Conservation (phyloP, 768 basidiomycete genomes). For the Termitomyces sp. region DNA sequence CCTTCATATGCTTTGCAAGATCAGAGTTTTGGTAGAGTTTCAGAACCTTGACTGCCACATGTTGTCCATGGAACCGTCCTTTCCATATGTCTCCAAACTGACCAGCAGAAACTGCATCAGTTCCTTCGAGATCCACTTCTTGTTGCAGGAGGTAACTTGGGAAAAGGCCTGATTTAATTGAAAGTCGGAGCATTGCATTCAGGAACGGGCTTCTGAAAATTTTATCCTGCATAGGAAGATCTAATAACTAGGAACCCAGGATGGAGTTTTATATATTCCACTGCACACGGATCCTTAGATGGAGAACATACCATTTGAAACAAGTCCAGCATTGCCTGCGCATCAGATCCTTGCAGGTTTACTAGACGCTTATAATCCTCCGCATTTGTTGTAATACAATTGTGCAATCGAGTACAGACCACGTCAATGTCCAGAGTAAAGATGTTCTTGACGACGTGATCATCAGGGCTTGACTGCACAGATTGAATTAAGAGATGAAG, state of each 20-base stretch:
- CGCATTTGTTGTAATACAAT: too few relatives aligned
- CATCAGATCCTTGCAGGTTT: neutral
- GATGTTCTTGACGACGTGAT: too few relatives aligned
- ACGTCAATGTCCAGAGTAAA: neutral
- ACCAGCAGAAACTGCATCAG: neutral
- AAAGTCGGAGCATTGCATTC: neutral
- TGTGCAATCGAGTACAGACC: neutral
- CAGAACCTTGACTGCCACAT: neutral
- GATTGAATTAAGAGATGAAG: too few relatives aligned
- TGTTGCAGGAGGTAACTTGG: neutral
- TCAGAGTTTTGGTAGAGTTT: neutral
- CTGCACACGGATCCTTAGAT: too few relatives aligned
- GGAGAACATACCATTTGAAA: neutral
- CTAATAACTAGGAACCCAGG: neutral
- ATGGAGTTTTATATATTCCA: too few relatives aligned
- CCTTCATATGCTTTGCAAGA: neutral
- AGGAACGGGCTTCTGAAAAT: neutral
- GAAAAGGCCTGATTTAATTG: neutral
- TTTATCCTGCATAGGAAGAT: neutral
- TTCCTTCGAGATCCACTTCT: neutral
- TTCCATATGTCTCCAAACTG: neutral
- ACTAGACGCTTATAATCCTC: neutral
- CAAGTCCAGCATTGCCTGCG: neutral
- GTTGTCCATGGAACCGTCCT: neutral
- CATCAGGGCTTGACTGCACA: too few relatives aligned